Evolutionary conservation across 1,284 basidiomycete genomes (phyloP), one percentile per base, ranked within the genome.

Genomic region (Sanghuangporus weigelae): DNA sequence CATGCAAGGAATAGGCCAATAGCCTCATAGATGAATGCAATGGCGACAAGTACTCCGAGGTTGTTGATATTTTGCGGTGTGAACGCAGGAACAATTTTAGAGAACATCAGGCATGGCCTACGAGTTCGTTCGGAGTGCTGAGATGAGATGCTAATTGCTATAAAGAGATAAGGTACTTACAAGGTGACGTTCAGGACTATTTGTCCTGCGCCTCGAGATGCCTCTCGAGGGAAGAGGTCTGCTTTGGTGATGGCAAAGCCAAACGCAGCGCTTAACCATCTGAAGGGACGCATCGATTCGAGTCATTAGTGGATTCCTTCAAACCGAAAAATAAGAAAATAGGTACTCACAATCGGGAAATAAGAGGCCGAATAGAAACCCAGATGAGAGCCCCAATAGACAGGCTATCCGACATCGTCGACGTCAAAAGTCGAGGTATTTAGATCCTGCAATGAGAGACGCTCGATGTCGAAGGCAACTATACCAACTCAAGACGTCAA

Each of bases 81-180:
- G 68, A 94, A 91, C 0, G 90, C 84, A 0, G 89, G 84, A 0
- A 93, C 81, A 66, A 93, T 90, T 67, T 87, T 90, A 1, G 86
- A 86, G 72, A 93, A 93, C 75, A 93, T 78, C 11, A 93, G 79
- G 64, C 82, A 83, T 2, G 92, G 70, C 0, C 83, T 78, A 64
- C 93, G 79, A 68, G 90, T 92, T 80, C 87, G 61, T 39, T 7
- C 11, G n/a, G 2, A 44, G 26, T 44, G 23, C 11, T 14, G 11
- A 19, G 8, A 39, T 48, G 14, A 54, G 19, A 38, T 7, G 11
- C 3, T 36, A 14, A n/a, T 7, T 12, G 3, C 14, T 49, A 48
- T 56, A n/a, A 14, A 12, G 31, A 48, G 16, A 23, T 39, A 46
- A 4, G 19, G 31, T 23, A 23, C 42, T 6, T 49, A 35, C 7